Evolutionary conservation across 2,329 filamentous ascomycete species (phyloP).

Genomic region (Talaromyces sp.): DNA sequence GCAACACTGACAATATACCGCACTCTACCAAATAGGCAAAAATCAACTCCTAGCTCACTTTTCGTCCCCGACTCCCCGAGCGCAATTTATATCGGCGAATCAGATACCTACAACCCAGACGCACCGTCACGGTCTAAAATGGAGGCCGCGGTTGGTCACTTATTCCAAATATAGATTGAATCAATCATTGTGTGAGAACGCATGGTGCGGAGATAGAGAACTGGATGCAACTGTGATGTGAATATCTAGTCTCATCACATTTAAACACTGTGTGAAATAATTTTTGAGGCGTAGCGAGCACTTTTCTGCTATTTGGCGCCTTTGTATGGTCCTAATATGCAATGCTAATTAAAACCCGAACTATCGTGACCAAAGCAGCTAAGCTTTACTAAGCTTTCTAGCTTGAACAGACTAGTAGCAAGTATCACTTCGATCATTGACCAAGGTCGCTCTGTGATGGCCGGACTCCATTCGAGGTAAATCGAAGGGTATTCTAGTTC

Average conservation of each 20-base stretch:
- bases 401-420: background rate
- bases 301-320: background rate
- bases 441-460: background rate
- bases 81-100: background rate
- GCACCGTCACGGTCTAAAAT: background rate
- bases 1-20: background rate
- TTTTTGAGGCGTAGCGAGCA: background rate
- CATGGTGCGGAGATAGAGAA: background rate
- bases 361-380: background rate
- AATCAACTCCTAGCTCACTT: background rate
- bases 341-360: background rate
- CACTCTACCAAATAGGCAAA: background rate
- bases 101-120: background rate
- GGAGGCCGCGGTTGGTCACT: background rate
- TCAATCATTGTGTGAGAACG: background rate
- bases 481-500: background rate
- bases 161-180: background rate
- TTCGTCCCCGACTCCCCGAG: background rate
- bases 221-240: background rate
- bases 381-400: background rate
- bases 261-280: too few species aligned
- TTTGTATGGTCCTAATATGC: background rate
- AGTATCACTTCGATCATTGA: background rate
- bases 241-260: background rate
- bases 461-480: background rate